Evolutionary conservation across 2,329 filamentous ascomycete species (phyloP).

Genomic region (Grosmannia huntii): DNA sequence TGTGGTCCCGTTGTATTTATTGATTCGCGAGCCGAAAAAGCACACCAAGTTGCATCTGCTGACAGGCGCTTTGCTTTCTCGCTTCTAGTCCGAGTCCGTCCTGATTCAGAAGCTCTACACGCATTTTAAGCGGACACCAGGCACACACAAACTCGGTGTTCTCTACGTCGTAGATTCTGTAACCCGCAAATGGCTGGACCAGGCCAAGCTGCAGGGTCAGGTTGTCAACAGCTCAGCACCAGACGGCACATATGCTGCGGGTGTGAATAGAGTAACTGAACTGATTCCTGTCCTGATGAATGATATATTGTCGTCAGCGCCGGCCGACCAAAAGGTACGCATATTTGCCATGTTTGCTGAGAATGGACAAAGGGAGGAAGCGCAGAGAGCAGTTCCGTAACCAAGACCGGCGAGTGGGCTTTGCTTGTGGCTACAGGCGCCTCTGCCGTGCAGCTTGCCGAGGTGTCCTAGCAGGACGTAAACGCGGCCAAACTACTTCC

Average conservation of each 20-base stretch:
- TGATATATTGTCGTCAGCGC: conserved; percentile 80
- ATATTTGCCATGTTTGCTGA: conserved; percentile 10
- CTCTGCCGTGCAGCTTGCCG: background rate
- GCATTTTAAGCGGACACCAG: conserved; percentile 89
- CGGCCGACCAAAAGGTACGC: conserved; percentile 95
- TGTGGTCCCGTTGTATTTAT: background rate
- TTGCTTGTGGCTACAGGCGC: background rate
- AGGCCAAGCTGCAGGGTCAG: conserved; percentile 78
- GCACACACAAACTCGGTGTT: conserved; percentile 94
- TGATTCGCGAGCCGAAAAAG: background rate
- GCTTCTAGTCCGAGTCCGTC: conserved; percentile 73
- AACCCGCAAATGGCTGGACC: conserved; percentile 96
- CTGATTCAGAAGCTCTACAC: conserved; percentile 95
- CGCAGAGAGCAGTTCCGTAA: background rate
- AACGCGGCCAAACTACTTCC: background rate
- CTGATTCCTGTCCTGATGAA: conserved; percentile 88
- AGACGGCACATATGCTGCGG: conserved; percentile 88
- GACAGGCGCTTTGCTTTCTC: background rate
- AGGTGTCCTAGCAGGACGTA: background rate
- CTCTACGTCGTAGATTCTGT: conserved; percentile 99
- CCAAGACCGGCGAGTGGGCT: background rate
- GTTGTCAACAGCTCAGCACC: conserved; percentile 66
- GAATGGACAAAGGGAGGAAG: background rate
- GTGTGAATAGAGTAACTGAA: conserved; percentile 93
- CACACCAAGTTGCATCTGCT: background rate